Base-by-base conservation (phyloP, 2,329 filamentous ascomycete species). In the Xylaria sp. region DNA sequence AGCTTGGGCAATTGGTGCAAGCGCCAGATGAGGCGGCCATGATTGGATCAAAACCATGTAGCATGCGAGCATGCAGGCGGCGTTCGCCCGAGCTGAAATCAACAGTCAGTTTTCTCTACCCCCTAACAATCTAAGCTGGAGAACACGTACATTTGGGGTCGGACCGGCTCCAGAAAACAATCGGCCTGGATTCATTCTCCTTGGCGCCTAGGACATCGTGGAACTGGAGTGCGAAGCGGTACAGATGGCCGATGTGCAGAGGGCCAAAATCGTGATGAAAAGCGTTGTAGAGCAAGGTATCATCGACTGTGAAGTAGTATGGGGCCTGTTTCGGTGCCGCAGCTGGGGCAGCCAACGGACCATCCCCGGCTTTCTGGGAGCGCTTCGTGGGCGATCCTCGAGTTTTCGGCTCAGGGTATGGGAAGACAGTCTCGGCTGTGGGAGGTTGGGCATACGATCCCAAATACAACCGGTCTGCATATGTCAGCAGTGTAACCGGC, bases 31-130 rank as follows among this genome's bases (percentile, higher is more conserved):
- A 54, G 95, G 95, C 47, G 95, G 92, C 95, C 95, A 99, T 41
- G 91, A 92, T 79, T 99, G 95, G 70, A 99, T 97, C 67, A 99
- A 81, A 43, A 99, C 93, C 93, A 99, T 98, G 80, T 99, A 99
- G 81, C 93, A 97, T 56, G 95, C 94, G 46, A 99, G 86, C 73
- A 99, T 85, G 75, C 93, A 97, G 27, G 95, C 93, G 48, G 95
- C 93, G 78, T 99, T 99, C 68, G 91, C 91, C 74, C 95, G 90
- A 76, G 90, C 90, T 93, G n/a, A 33, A 37, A 37, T 10, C 15
- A 52, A 38, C 13, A 33, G 66, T 72, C 66, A 73, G 78, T 41
- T 23, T 8, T 27, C 61, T 25, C 23, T 23, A 3, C 9, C 10
- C 17, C 11, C 7, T 35, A 6, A 8, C 3, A 11, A 29, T 13